Base-by-base conservation (phyloP, 306 rosid species). In the Lathyrus tuberosus region DNA sequence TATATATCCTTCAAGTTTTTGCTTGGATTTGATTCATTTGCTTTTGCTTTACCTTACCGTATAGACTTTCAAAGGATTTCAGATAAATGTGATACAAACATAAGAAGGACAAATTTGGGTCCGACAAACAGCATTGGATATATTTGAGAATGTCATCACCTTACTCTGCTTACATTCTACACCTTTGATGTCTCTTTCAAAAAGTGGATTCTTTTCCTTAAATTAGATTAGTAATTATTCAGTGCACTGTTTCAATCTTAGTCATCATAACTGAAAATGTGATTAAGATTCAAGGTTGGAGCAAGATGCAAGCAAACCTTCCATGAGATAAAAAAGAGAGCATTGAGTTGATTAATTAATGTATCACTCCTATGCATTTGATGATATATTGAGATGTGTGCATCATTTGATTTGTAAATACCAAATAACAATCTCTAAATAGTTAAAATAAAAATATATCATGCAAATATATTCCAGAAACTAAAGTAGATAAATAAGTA, bases 71-170 rank as follows among this genome's bases (percentile, higher is more conserved):
- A 65, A 30, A 42, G 62, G 65, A 42, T 51, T 46, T 14, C 46
- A 17, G 52, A 65, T 63, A 59, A 48, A 58, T 16, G 18, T 53
- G 38, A 61, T 52, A 3, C 7, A 62, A 62, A 62, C 65, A 67
- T 67, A 2, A 67, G 75, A 81, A 61, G 62, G 24, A 67, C 78
- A 75, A 24, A 20, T 51, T 24, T 57, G 63, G 76, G 77, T 70
- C 80, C 80, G 82, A 74, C 85, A 73, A 70, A 74, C 16, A 28
- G 80, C 70, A 69, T 73, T 70, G 62, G 31, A 35, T 62, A 30
- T 68, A 33, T 40, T 65, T 63, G 42, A 69, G 68, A 78, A 76
- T 59, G 65, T 80, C 78, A 47, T 18, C 70, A 48, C 69, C 67
- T 62, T 42, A 43, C 66, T n/a, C 58, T 35, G 10, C 74, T 62